A percentile compares a stretch with the other conserved stretches of the same genome.
These are phyloP conservation scores for Cutaneotrichosporon curvatum DNA, from an alignment of 1,284 basidiomycete species.

Conservation along the genomic window DNA sequence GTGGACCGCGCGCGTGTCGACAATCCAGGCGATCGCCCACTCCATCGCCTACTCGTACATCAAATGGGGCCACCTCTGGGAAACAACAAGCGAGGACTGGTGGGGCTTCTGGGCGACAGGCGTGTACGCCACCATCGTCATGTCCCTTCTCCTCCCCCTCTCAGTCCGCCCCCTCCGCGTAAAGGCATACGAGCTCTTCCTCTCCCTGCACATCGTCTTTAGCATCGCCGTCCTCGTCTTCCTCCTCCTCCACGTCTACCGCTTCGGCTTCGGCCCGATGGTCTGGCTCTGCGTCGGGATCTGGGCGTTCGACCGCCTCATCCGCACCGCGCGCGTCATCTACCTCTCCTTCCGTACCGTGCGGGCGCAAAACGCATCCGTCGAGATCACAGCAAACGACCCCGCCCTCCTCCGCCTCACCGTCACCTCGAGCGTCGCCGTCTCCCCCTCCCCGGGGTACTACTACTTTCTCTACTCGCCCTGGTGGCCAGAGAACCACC, in stretches of 20 bases:
- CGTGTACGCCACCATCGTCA: constrained; percentile 15
- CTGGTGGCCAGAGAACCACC: constrained; percentile 28
- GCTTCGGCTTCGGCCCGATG: constrained; percentile 20
- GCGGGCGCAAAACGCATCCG: constrained; percentile 14
- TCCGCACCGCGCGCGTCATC: constrained; percentile 22
- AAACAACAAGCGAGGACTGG: not conserved
- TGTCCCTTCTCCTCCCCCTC: constrained; percentile 18
- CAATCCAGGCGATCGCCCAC: constrained; percentile 25
- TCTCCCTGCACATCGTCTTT: constrained; percentile 28
- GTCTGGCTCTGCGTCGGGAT: constrained; percentile 27
- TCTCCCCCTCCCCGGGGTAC: constrained; percentile 21
- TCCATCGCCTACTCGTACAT: constrained; percentile 6
- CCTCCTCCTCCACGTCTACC: constrained; percentile 24
- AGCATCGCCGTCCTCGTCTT: constrained; percentile 19
- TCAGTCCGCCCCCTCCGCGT: constrained; percentile 21
- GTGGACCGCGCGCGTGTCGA: constrained; percentile 23
- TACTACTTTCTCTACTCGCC: constrained; percentile 33
- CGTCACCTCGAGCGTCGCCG: constrained; percentile 15
- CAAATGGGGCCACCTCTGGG: constrained; percentile 1
- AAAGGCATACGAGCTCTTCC: constrained; percentile 27
- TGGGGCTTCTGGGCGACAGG: constrained; percentile 7
- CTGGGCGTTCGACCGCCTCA: constrained; percentile 25
- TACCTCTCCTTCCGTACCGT: constrained; percentile 19
- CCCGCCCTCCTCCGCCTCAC: constrained; percentile 24
- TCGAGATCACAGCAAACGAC: constrained; percentile 9